Evolutionary conservation across 495 filamentous ascomycete species (phyloP).

Genomic region (Talaromyces ruber): DNA sequence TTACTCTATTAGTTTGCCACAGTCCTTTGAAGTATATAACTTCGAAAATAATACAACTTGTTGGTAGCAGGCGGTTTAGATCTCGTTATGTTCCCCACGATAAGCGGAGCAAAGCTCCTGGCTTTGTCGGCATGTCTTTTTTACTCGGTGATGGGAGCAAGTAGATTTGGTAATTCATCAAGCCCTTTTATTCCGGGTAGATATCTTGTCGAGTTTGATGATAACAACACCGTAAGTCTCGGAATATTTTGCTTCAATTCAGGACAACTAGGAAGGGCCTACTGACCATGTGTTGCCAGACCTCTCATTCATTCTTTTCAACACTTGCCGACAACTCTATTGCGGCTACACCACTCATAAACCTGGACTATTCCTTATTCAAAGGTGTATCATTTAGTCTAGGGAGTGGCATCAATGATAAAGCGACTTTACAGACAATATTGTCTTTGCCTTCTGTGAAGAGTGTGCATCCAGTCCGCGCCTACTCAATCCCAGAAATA

Average conservation of each 20-base stretch:
- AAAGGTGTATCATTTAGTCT: slow-evolving; percentile 14
- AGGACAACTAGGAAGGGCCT: neutral
- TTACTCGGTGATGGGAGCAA: neutral
- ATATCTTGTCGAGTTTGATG: slow-evolving; percentile 16
- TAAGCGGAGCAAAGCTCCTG: neutral
- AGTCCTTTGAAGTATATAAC: no score
- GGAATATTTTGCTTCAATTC: neutral
- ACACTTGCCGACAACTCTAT: slow-evolving; percentile 7
- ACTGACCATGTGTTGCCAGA: slow-evolving; percentile 6
- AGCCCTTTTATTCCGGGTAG: neutral
- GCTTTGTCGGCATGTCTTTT: neutral
- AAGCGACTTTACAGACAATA: slow-evolving; percentile 9
- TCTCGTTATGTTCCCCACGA: neutral
- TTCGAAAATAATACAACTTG: no score
- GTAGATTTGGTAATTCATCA: neutral
- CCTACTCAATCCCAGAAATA: neutral
- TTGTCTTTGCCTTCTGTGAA: slow-evolving; percentile 8
- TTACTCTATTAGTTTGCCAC: no score
- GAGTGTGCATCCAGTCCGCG: slow-evolving; percentile 10
- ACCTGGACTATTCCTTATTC: slow-evolving; percentile 12
- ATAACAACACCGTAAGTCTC: slow-evolving; percentile 7
- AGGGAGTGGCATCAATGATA: slow-evolving; percentile 2
- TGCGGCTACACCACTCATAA: slow-evolving; percentile 6
- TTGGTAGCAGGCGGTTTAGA: neutral
- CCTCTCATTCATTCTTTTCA: slow-evolving; percentile 8